Evolutionary conservation across 345 rosid genomes (phyloP).

Genomic region (Erodium maritimum): DNA sequence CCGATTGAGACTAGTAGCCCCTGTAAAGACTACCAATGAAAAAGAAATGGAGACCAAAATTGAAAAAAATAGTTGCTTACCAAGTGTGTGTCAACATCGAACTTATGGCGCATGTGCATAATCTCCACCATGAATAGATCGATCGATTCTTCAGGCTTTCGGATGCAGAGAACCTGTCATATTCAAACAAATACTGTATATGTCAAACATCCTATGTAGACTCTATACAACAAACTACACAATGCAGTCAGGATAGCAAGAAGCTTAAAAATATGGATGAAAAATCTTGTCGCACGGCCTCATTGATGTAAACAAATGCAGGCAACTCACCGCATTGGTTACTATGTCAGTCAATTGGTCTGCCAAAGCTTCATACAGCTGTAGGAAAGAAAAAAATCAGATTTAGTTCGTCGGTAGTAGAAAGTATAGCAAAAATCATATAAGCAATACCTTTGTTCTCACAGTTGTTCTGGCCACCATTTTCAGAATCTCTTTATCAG

Average conservation of each 20-base stretch:
- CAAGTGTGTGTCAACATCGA: slow-evolving; percentile 90
- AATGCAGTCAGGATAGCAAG: background rate
- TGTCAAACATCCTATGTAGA: background rate
- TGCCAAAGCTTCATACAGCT: slow-evolving; percentile 84
- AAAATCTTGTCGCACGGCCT: background rate
- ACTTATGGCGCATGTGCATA: slow-evolving; percentile 98
- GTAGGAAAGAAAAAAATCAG: slow-evolving; percentile 13
- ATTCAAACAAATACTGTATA: slow-evolving; percentile 7
- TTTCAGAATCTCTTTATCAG: slow-evolving; percentile 85
- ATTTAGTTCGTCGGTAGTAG: background rate
- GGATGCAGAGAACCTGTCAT: slow-evolving; percentile 73
- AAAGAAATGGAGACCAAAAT: background rate
- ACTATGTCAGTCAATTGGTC: slow-evolving; percentile 91
- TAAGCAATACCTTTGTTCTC: slow-evolving; percentile 66
- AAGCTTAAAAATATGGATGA: background rate
- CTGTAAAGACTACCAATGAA: background rate
- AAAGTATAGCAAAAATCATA: background rate
- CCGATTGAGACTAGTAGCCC: background rate
- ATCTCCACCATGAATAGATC: slow-evolving; percentile 98
- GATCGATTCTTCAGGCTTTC: slow-evolving; percentile 76
- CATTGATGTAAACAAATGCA: background rate
- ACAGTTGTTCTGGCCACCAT: slow-evolving; percentile 96
- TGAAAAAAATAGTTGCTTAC: slow-evolving; percentile 23
- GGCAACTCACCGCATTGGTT: slow-evolving; percentile 56
- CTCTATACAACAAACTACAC: background rate